Conservation (phyloP, 2,329 filamentous ascomycete genomes). For the Talaromyces sp. region DNA sequence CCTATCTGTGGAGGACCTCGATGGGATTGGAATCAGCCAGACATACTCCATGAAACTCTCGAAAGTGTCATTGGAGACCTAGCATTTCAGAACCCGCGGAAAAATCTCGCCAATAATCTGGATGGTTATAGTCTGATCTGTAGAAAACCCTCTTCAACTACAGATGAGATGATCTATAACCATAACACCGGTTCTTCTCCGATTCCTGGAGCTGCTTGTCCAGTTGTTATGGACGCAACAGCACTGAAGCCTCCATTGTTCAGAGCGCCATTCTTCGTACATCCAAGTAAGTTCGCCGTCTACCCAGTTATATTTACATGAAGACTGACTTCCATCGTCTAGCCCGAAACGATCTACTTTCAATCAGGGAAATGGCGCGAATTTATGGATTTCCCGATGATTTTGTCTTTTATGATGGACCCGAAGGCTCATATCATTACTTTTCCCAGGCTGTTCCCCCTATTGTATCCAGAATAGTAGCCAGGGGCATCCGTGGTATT, state of each 20-base stretch:
- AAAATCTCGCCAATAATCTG: neutral
- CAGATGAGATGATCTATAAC: neutral
- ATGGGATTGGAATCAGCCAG: neutral
- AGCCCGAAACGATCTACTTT: constrained; percentile 1
- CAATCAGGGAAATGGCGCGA: neutral
- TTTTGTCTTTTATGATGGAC: constrained; percentile 1
- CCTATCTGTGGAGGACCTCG: neutral
- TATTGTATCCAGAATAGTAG: neutral
- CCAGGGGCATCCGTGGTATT: neutral
- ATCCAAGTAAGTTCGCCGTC: neutral
- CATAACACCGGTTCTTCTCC: neutral
- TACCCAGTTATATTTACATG: neutral
- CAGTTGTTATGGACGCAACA: neutral
- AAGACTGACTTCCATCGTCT: neutral
- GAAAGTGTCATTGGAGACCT: neutral
- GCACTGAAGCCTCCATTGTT: neutral
- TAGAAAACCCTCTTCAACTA: neutral
- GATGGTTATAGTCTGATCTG: neutral
- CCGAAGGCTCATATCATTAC: neutral
- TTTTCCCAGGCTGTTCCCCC: neutral
- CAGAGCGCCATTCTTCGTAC: neutral
- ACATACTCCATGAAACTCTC: neutral
- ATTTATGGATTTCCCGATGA: constrained; percentile 6
- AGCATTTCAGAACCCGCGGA: neutral
- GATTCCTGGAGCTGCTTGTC: neutral